These are phyloP conservation scores for Botrytis fabae DNA, from an alignment of 2,329 filamentous ascomycete genomes.

Conservation along the genomic window DNA sequence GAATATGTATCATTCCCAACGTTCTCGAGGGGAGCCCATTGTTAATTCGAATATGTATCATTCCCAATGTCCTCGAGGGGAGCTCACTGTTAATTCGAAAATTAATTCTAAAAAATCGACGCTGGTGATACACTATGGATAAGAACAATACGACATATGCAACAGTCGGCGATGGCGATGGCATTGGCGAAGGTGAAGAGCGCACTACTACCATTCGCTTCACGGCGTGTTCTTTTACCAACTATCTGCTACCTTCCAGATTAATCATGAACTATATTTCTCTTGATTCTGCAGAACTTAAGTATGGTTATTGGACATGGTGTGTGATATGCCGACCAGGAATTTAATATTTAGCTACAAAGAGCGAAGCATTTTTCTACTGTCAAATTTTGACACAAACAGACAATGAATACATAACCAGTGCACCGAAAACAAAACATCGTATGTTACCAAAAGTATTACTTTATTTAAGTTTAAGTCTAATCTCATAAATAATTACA, in stretches of 20 bases:
- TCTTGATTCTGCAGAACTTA: not conserved
- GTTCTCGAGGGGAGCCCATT: not conserved
- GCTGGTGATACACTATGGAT: too few relatives aligned
- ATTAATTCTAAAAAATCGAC: too few relatives aligned
- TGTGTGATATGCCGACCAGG: not conserved
- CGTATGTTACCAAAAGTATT: not conserved
- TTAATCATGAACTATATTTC: not conserved
- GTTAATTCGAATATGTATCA: not conserved
- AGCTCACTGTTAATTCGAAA: not conserved
- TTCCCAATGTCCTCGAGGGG: not conserved
- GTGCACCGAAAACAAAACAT: not conserved
- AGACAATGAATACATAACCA: not conserved
- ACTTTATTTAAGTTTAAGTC: not conserved
- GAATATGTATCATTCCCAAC: not conserved
- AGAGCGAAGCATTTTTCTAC: not conserved
- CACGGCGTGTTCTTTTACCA: accelerated
- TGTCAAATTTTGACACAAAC: not conserved
- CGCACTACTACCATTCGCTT: not conserved
- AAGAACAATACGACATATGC: not conserved
- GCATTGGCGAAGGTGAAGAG: too few relatives aligned
- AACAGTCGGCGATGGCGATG: not conserved
- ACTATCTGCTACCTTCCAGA: not conserved
- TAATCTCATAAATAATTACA: not conserved
- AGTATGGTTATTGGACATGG: not conserved
- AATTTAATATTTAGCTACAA: not conserved